phyloP scores from a whole-genome alignment of 305 asterid genomes.

The Solanum hybrid region DNA sequence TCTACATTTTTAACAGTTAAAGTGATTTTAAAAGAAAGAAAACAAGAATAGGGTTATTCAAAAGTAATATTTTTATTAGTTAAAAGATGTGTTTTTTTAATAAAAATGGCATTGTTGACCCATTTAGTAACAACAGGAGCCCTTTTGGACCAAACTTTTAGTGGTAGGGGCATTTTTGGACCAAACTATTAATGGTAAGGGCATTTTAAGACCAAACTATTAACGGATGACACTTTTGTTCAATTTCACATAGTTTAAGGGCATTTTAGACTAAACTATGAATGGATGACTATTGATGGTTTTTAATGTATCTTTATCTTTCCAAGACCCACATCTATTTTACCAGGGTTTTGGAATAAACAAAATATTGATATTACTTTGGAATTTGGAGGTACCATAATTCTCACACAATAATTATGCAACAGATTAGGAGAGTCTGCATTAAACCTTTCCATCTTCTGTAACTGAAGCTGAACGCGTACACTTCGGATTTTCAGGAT shows the following conservation, averaged over 20 bases:
- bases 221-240: not conserved
- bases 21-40: not conserved
- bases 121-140: not conserved
- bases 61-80: not conserved
- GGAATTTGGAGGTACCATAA: not conserved
- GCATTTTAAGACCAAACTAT: not conserved
- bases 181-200: not conserved
- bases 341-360: not conserved
- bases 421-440: not conserved
- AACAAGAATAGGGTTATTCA: not conserved
- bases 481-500: slow-evolving; percentile 73
- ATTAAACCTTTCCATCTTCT: slow-evolving; percentile 77
- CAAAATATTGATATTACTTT: not conserved
- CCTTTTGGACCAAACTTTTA: not conserved
- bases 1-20: not conserved
- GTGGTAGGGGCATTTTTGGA: not conserved
- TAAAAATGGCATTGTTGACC: not conserved
- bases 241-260: not conserved
- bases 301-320: not conserved
- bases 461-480: slow-evolving; percentile 65
- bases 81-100: not conserved
- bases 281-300: not conserved
- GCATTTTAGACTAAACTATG: not conserved
- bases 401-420: not conserved
- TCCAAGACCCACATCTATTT: not conserved